These are phyloP conservation scores for Microthyrium microscopicum DNA, from an alignment of 2,329 filamentous ascomycete species.

Conservation along the genomic window DNA sequence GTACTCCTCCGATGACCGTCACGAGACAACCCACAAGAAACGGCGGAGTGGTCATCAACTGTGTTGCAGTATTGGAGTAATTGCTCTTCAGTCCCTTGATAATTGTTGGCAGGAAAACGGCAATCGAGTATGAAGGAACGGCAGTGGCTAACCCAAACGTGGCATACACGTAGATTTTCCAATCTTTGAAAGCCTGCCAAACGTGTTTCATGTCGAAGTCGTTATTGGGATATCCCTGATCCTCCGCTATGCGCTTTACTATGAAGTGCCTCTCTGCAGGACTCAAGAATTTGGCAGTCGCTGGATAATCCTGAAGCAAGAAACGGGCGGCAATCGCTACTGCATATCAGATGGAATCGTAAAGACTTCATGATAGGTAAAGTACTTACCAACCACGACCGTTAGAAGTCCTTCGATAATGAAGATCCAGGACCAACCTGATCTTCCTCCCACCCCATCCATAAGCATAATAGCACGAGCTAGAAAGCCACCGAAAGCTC, in stretches of 20 bases:
- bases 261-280: constrained; percentile 26
- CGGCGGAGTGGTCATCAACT: constrained; percentile 15
- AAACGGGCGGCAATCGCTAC: constrained; percentile 26
- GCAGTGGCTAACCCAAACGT: constrained; percentile 7
- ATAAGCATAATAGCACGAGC: constrained; percentile 39
- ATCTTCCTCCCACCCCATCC: constrained; percentile 36
- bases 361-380: no score
- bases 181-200: constrained; percentile 12
- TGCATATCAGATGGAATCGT: constrained; percentile 8
- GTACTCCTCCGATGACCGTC: constrained; percentile 3
- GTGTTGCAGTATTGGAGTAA: constrained; percentile 40
- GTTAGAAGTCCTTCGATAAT: constrained; percentile 23
- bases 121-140: constrained; percentile 28
- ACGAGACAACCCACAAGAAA: constrained; percentile 4
- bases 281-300: constrained; percentile 35
- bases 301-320: constrained; percentile 39
- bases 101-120: constrained; percentile 38
- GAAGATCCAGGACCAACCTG: constrained; percentile 69
- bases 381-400: constrained; percentile 15
- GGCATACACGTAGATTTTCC: constrained; percentile 19
- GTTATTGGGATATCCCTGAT: constrained; percentile 10
- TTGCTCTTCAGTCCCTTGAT: constrained; percentile 46
- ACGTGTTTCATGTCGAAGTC: constrained; percentile 12
- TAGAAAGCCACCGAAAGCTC: constrained; percentile 36
- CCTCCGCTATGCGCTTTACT: constrained; percentile 10